These are phyloP conservation scores for Clavariopsis aquatica DNA, from an alignment of 495 filamentous ascomycete genomes.

Conservation along the genomic window DNA sequence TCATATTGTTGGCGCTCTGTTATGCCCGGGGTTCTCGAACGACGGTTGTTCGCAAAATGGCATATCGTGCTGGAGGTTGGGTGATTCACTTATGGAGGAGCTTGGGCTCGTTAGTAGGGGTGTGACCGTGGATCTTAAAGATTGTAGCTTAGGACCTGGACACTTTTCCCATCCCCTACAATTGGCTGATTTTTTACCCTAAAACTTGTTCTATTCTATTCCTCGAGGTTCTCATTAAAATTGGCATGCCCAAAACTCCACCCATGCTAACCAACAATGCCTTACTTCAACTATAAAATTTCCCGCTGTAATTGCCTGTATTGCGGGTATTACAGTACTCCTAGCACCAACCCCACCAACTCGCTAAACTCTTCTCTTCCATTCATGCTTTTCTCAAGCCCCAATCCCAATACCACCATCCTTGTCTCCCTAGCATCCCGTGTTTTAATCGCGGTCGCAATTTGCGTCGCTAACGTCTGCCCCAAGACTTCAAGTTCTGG, in stretches of 20 bases:
- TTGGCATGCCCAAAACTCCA: no score
- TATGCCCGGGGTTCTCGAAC: constrained; percentile 27
- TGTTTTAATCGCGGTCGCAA: constrained; percentile 73
- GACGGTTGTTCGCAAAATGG: constrained; percentile 38
- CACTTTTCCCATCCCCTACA: constrained; percentile 26
- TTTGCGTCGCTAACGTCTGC: constrained; percentile 84
- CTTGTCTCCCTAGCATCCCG: constrained; percentile 75
- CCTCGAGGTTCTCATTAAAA: no score
- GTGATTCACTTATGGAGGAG: constrained; percentile 33
- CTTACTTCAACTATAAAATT: no score
- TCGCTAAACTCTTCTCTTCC: constrained; percentile 74
- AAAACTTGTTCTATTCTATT: constrained; percentile 5
- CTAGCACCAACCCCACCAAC: constrained; percentile 75
- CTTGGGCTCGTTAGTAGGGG: constrained; percentile 25
- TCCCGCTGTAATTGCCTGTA: background rate
- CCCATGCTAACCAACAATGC: no score
- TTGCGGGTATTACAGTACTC: constrained; percentile 54
- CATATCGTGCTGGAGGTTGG: constrained; percentile 32
- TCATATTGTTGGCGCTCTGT: constrained; percentile 34
- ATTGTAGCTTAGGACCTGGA: constrained; percentile 41
- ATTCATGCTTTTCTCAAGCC: constrained; percentile 57
- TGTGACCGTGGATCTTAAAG: constrained; percentile 31
- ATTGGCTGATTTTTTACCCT: constrained; percentile 20
- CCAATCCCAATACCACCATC: constrained; percentile 78
- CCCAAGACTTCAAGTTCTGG: constrained; percentile 78